Conservation (phyloP, 495 filamentous ascomycete genomes). For the Aspergillus coremiiformis region DNA sequence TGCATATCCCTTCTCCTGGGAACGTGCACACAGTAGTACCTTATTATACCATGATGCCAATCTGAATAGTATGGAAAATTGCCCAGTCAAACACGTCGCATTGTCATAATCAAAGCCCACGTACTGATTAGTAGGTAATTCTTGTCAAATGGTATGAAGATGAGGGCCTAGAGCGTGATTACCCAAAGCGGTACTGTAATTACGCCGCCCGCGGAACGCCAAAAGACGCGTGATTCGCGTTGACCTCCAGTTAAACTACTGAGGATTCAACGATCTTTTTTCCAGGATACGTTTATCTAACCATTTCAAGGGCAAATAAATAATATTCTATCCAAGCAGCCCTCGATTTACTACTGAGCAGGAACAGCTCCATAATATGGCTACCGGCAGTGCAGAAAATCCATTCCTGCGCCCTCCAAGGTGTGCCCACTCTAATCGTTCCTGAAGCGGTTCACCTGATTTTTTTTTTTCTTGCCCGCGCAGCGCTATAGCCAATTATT, state of each 20-base stretch:
- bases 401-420: constrained; percentile 34
- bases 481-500: background rate
- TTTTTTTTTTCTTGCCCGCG: background rate
- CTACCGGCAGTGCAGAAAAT: constrained; percentile 17
- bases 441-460: background rate
- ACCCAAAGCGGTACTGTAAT: constrained; percentile 20
- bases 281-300: too few species aligned
- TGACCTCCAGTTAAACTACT: background rate
- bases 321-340: background rate
- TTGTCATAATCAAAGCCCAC: too few species aligned
- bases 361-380: constrained; percentile 19
- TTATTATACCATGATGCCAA: too few species aligned
- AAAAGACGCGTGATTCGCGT: constrained; percentile 28
- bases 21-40: too few species aligned
- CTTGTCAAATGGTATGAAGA: too few species aligned
- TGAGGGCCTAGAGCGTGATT: too few species aligned
- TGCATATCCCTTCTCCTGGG: background rate
- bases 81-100: too few species aligned
- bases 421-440: constrained; percentile 13
- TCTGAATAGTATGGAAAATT: too few species aligned
- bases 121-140: too few species aligned
- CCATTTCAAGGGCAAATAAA: too few species aligned
- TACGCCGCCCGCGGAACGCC: constrained; percentile 14
- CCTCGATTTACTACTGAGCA: background rate
- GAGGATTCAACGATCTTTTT: too few species aligned